Conservation (phyloP, 1,284 basidiomycete genomes). For the Pseudozyma sp. region DNA sequence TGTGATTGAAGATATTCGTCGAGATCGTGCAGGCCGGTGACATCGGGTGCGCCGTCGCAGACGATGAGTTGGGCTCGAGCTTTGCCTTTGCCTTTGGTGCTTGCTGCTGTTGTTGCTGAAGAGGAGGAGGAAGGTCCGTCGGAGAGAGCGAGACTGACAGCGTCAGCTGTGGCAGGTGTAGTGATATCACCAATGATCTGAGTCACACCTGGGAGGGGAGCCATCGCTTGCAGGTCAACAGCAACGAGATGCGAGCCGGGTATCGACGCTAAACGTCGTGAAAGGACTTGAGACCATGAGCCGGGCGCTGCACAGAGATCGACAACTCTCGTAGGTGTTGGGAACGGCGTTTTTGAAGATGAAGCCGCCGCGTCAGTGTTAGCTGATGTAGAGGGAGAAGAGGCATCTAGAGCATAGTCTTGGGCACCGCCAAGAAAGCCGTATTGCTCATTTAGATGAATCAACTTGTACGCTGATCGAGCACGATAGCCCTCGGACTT, state of each 20-base stretch:
- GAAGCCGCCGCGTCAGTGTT: neutral
- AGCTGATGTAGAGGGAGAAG: slow-evolving; percentile 10
- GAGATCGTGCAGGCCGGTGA: slow-evolving; percentile 74
- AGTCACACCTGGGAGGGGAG: slow-evolving; percentile 72
- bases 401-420: slow-evolving; percentile 32
- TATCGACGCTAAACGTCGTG: slow-evolving; percentile 61
- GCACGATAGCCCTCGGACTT: slow-evolving; percentile 72
- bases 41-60: slow-evolving; percentile 75
- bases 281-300: slow-evolving; percentile 70
- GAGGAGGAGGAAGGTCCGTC: slow-evolving; percentile 14
- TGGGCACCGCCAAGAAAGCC: slow-evolving; percentile 70
- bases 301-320: slow-evolving; percentile 75
- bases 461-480: slow-evolving; percentile 74
- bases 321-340: slow-evolving; percentile 70
- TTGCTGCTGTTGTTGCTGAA: neutral
- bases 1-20: slow-evolving; percentile 75
- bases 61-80: slow-evolving; percentile 73
- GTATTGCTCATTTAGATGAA: slow-evolving; percentile 73
- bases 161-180: slow-evolving; percentile 71
- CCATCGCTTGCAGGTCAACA: slow-evolving; percentile 75
- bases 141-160: slow-evolving; percentile 71
- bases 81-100: slow-evolving; percentile 53
- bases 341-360: slow-evolving; percentile 7
- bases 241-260: slow-evolving; percentile 71
- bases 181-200: slow-evolving; percentile 75